Base-by-base conservation (phyloP, 495 filamentous ascomycete species). In the Xylaria scruposa region DNA sequence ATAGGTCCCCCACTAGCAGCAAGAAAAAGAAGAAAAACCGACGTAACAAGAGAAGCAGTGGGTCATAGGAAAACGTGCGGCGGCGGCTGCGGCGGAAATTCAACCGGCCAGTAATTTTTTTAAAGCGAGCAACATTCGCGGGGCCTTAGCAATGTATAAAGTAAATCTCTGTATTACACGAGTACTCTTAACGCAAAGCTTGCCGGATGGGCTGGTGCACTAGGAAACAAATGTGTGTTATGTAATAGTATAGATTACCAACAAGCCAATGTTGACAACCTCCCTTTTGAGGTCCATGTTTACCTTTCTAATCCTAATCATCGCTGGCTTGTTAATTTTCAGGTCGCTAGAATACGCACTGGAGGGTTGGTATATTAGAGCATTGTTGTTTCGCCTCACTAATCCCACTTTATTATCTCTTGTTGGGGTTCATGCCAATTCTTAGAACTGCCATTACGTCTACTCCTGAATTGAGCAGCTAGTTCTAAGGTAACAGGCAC, bases 11-110 rank as follows among this genome's bases (percentile, higher is more conserved):
- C 64, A 61, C 38, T 3, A 68, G 72, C 15, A 73, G 68, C 19
- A 81, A 79, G 64, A 73, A 70, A 19, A 81, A 79, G 67, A 80
- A 80, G 75, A 82, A 81, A 53, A 80, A 74, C 36, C 73, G 77
- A 62, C 78, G 81, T 73, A 85, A 83, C 77, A 84, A 81, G 78
- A 75, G 83, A 68, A 83, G 78, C 72, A 81, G 78, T 60, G 78
- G 76, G 76, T 84, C 77, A 66, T 82, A 65, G 49, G 54, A 75
- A 71, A 59, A 63, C 29, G 21, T 47, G 38, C 3, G 47, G 21
- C 21, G 29, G 19, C 5, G 36, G 8, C 29, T 9, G 46, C 21
- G 29, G 29, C 29, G 19, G 63, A 53, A n/a, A 38, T 6, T 17
- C 31, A 10, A 10, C 17, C 10, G 1, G 61, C 21, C 8, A 29